Evolutionary conservation across 768 basidiomycete genomes (phyloP), one percentile per base, ranked within the genome.

Genomic region (Clitopilus passeckerianus): DNA sequence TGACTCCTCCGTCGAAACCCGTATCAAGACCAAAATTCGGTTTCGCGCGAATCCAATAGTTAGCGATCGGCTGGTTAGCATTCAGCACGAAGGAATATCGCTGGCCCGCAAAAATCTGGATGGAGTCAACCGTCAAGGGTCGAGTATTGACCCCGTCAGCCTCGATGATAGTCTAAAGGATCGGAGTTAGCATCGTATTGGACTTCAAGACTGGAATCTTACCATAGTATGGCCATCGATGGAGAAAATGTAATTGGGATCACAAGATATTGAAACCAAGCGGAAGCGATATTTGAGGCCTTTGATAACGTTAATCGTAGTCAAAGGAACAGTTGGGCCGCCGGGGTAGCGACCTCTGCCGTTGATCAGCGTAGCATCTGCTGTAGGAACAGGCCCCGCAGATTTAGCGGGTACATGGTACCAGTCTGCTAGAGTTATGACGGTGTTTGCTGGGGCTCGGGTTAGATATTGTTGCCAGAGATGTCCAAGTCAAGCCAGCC

Each of bases 41-140:
- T 7, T 67, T n/a, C 1, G 75, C 75, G 18, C 72, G 76, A 53
- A 77, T 73, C 75, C 80, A 79, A 53, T 80, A 80, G 59, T 78
- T 80, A 52, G 64, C 69, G 33, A 75, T 55, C 0, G 63, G 52
- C 37, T 69, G 64, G 56, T 68, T 65, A 7, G 70, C 64, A 46
- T 60, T 62, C 60, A 80, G 60, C 9, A 83, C 66, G 59, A 82
- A 69, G 0, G 82, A 83, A 57, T 83, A 83, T 6, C 81, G 75
- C 61, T 83, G 82, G 1, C 75, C 83, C 10, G 72, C 70, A 57
- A 74, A 79, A 53, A 83, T 75, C 6, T 74, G 65, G 53, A 83
- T 74, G 10, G 69, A 63, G 56, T 81, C 76, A 3, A 79, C 75
- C 0, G 56, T 58, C 12, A 74, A 59, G 0, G 83, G 80, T 24